Evolutionary conservation across 2,329 filamentous ascomycete genomes (phyloP).

Genomic region (Calonectria multiphialidica): DNA sequence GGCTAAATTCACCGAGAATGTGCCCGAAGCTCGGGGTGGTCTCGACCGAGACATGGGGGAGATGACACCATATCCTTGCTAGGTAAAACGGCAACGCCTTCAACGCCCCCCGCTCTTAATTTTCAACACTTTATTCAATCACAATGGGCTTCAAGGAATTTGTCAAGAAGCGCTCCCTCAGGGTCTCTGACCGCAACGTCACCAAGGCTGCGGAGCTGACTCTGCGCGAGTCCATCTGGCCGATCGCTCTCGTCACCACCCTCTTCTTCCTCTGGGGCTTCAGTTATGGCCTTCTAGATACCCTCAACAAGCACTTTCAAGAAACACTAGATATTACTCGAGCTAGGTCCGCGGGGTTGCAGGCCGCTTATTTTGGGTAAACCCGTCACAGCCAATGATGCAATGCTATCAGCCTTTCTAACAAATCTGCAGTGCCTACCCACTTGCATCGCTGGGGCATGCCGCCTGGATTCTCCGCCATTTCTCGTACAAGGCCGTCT

Average conservation of each 20-base stretch:
- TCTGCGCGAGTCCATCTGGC: constrained; percentile 74
- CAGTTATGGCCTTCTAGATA: constrained; percentile 59
- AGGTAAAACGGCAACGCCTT: constrained; percentile 14
- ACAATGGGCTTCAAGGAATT: constrained; percentile 60
- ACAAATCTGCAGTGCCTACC: constrained; percentile 65
- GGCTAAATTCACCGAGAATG: constrained; percentile 30
- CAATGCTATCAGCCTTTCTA: constrained; percentile 42
- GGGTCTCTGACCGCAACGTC: constrained; percentile 54
- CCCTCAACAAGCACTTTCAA: constrained; percentile 65
- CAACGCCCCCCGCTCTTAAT: neutral
- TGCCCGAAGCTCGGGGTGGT: constrained; percentile 31
- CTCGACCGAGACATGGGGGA: constrained; percentile 23
- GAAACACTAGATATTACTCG: constrained; percentile 57
- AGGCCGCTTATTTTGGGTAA: constrained; percentile 69
- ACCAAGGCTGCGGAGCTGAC: constrained; percentile 69
- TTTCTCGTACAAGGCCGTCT: constrained; percentile 75
- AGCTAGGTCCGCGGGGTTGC: constrained; percentile 60
- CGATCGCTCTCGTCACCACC: constrained; percentile 67
- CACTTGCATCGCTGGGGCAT: constrained; percentile 75
- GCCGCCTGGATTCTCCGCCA: constrained; percentile 74
- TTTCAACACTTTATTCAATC: neutral
- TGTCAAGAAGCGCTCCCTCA: constrained; percentile 58
- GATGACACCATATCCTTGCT: neutral
- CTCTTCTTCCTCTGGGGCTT: constrained; percentile 63
- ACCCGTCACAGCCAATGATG: constrained; percentile 35